phyloP scores from a whole-genome alignment of 345 rosid species.

The Capsella bursapastoris region DNA sequence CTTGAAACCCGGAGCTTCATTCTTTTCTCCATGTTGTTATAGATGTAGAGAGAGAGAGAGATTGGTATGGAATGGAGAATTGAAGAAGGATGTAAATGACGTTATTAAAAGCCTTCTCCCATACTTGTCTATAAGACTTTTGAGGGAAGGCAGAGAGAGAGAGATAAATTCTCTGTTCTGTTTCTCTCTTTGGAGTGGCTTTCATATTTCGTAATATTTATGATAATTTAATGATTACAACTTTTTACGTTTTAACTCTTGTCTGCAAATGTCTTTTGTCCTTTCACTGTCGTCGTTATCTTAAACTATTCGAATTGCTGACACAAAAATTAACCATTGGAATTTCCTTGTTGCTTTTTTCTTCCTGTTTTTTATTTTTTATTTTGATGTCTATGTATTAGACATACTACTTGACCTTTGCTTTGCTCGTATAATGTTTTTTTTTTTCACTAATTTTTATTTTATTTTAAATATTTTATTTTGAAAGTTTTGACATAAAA shows the following conservation, averaged over 20 bases:
- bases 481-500: constrained; percentile 13
- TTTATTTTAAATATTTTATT: not conserved
- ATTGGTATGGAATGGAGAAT: not conserved
- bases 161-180: constrained; percentile 16
- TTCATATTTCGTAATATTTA: constrained; percentile 34
- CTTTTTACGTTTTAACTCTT: constrained; percentile 39
- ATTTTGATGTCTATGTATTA: too few relatives aligned
- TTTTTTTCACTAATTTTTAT: not conserved
- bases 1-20: constrained; percentile 67
- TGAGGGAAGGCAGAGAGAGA: constrained; percentile 13
- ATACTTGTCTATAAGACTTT: constrained; percentile 13
- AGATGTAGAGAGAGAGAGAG: constrained; percentile 27
- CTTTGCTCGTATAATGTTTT: not conserved
- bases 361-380: constrained; percentile 35
- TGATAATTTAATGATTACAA: constrained; percentile 45
- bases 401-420: constrained; percentile 18
- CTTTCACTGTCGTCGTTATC: constrained; percentile 42
- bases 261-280: constrained; percentile 41
- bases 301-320: constrained; percentile 41
- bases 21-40: constrained; percentile 58
- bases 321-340: constrained; percentile 43
- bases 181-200: not conserved
- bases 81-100: constrained; percentile 20
- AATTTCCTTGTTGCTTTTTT: constrained; percentile 40
- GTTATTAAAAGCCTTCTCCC: not conserved